Evolutionary conservation across 495 filamentous ascomycete genomes (phyloP), one percentile per base, ranked within the genome.

Genomic region (Ascobolus immersus): DNA sequence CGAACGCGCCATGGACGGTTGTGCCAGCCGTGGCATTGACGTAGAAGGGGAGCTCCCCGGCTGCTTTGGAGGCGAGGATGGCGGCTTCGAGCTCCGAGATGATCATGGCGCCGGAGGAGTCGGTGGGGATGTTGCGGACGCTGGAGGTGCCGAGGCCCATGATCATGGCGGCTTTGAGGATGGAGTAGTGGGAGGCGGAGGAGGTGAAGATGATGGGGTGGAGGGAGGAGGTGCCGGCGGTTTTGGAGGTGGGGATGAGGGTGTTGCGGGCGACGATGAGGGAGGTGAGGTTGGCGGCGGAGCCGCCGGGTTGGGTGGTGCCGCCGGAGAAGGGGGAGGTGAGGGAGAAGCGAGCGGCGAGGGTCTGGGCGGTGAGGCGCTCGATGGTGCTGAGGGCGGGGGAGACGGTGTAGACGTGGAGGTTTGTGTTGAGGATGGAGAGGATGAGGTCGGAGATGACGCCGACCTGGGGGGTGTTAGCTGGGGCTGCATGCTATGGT

Each of bases 11-110:
- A 37, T 82, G 54, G 7, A 92, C 86, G 2, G 86, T 96, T 11
- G 86, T 93, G 13, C 84, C 84, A 3, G 86, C 84, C 1, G 84
- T 92, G 4, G 84, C 75, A 47, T 92, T 93, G 47, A 93, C 79
- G 54, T 84, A 96, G 44, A 96, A 77, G 0, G 86, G 84, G 4
- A 75, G 82, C 35, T 64, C 62, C 24, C 75, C 73, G 43, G 69
- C 60, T 8, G 42, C 39, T 36, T 65, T 60, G 14, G 73, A 66
- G 37, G 59, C 56, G 10, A 57, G 24, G 17, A 92, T 56, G 11
- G 65, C 52, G 0, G 55, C 54, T 23, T 72, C 64, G 9, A 94
- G 59, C 21, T 67, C 71, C 44, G 39, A 19, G 4, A 22, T 34
- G 32, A 21, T 17, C 72, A 93, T 89, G 4, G 63, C 59, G 2